phyloP scores from a whole-genome alignment of 148 eudicot species.

The Vaccinium myrtillus region DNA sequence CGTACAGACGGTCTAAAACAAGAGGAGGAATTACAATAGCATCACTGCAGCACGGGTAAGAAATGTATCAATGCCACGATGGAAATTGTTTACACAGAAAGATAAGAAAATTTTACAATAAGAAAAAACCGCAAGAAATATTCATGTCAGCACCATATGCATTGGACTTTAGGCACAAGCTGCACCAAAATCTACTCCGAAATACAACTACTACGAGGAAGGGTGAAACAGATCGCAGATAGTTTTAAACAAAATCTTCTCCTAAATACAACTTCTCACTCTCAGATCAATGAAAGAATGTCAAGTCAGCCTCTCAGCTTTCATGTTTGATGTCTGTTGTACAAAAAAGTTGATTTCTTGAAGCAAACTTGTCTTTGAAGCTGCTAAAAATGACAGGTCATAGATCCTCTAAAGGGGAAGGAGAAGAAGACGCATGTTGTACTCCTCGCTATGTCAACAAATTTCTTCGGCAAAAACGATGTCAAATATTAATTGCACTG shows the following conservation, averaged over 20 bases:
- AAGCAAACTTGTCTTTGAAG: not conserved
- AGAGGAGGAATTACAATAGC: too few relatives aligned
- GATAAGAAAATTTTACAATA: not conserved
- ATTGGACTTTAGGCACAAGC: not conserved
- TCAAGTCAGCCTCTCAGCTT: too few relatives aligned
- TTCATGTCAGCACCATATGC: too few relatives aligned
- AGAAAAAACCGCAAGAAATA: not conserved
- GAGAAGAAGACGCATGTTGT: not conserved
- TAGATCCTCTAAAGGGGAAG: not conserved
- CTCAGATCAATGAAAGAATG: not conserved
- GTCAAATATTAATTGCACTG: conserved; percentile 64
- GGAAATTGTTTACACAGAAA: not conserved
- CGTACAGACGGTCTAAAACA: too few relatives aligned
- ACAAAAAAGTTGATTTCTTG: not conserved
- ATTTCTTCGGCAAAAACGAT: conserved; percentile 65
- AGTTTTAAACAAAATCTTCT: not conserved
- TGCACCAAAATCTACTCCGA: not conserved
- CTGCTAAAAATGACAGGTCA: not conserved
- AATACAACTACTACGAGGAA: not conserved
- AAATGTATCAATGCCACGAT: not conserved
- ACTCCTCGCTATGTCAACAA: conserved; percentile 26
- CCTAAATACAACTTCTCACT: not conserved
- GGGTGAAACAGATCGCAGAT: not conserved
- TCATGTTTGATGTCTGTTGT: not conserved
- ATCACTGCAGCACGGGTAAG: not conserved